Evolutionary conservation across 2,329 filamentous ascomycete genomes (phyloP).

Genomic region (Aspergillus thermomutatus): DNA sequence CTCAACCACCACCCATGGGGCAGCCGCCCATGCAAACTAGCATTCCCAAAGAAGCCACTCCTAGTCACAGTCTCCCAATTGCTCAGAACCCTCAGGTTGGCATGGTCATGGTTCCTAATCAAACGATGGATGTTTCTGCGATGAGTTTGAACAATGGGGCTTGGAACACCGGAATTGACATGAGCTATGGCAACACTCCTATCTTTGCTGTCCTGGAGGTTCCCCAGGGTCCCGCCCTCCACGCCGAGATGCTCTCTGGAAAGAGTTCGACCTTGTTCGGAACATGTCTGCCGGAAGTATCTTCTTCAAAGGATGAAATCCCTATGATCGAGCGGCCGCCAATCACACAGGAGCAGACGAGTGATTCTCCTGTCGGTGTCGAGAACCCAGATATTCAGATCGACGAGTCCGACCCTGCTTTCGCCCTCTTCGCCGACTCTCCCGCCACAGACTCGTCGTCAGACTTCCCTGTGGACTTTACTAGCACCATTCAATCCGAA

Average conservation of each 20-base stretch:
- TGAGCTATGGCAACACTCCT: constrained; percentile 42
- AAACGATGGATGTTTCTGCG: constrained; percentile 69
- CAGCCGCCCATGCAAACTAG: constrained; percentile 45
- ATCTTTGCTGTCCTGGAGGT: constrained; percentile 69
- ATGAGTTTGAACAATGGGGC: constrained; percentile 54
- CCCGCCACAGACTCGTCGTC: constrained; percentile 35
- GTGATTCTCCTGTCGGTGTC: constrained; percentile 18
- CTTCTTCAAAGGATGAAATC: constrained; percentile 48
- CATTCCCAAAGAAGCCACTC: constrained; percentile 64
- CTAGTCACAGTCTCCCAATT: constrained; percentile 55
- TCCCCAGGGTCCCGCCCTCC: constrained; percentile 62
- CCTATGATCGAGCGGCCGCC: constrained; percentile 45
- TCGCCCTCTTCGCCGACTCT: constrained; percentile 50
- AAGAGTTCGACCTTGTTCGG: constrained; percentile 61
- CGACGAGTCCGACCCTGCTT: constrained; percentile 51
- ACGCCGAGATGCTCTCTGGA: constrained; percentile 63
- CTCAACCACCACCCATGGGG: constrained; percentile 38
- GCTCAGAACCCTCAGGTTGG: constrained; percentile 64
- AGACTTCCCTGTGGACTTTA: constrained; percentile 44
- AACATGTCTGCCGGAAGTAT: constrained; percentile 31
- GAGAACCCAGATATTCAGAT: constrained; percentile 47
- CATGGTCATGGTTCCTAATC: constrained; percentile 81
- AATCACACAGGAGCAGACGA: constrained; percentile 14
- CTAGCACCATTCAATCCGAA: constrained; percentile 50
- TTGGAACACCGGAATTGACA: constrained; percentile 47